Evolutionary conservation across 1,139 yeast species (phyloP).

Genomic region (Kazachstania sp.): DNA sequence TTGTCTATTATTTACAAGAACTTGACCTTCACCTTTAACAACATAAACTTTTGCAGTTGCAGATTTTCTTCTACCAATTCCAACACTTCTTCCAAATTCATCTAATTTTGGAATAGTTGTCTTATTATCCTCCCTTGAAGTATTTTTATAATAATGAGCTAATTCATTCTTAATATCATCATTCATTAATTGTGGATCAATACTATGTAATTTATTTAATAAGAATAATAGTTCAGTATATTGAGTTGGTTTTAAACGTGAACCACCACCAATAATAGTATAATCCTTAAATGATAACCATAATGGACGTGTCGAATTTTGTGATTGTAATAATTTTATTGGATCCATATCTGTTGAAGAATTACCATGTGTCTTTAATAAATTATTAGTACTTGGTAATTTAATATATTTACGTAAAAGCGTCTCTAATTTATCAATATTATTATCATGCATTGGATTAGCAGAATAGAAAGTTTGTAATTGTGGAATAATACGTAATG

Average conservation of each 20-base stretch:
- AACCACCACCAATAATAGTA: slow-evolving; percentile 57
- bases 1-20: slow-evolving; percentile 62
- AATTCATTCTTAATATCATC: slow-evolving; percentile 52
- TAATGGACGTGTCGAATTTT: slow-evolving; percentile 31
- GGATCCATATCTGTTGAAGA: not conserved
- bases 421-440: slow-evolving; percentile 50
- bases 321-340: not conserved
- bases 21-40: slow-evolving; percentile 68
- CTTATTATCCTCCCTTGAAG: slow-evolving; percentile 28
- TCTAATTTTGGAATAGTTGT: slow-evolving; percentile 47
- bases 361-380: slow-evolving; percentile 1
- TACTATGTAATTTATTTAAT: slow-evolving; percentile 61
- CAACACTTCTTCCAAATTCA: slow-evolving; percentile 66
- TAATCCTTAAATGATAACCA: slow-evolving; percentile 68
- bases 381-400: slow-evolving; percentile 41
- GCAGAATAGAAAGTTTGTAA: slow-evolving; percentile 60
- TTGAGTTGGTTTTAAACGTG: slow-evolving; percentile 61
- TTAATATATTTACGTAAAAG: slow-evolving; percentile 54
- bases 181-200: slow-evolving; percentile 77
- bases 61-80: slow-evolving; percentile 76
- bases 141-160: slow-evolving; percentile 33
- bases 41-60: slow-evolving; percentile 68
- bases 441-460: slow-evolving; percentile 74
- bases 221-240: slow-evolving; percentile 55
- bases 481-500: slow-evolving; percentile 55